These are phyloP conservation scores for Zygnema cylindricum DNA, from an alignment of 139 green algal species.

Conservation along the genomic window DNA sequence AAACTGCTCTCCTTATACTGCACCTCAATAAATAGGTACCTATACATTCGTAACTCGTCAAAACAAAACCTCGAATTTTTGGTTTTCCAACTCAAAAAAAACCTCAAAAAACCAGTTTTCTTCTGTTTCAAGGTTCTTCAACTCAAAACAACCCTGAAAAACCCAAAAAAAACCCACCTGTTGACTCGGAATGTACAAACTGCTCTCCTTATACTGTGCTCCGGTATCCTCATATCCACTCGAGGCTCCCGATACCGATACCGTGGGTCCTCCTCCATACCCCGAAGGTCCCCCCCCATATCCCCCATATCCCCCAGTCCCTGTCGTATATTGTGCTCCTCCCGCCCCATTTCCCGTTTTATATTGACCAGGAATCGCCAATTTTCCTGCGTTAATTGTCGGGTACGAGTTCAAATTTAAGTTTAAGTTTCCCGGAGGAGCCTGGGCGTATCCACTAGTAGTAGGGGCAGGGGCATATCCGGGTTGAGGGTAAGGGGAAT, in stretches of 20 bases:
- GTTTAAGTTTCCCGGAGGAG: background rate
- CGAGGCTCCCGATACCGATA: background rate
- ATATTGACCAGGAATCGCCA: background rate
- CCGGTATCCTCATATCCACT: constrained; percentile 35
- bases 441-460: constrained; percentile 33
- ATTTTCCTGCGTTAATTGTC: background rate
- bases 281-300: constrained; percentile 10
- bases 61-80: too few species aligned
- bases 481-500: background rate
- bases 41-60: too few species aligned
- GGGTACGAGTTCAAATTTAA: constrained; percentile 34
- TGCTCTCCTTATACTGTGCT: constrained; percentile 52
- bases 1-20: constrained; percentile 54
- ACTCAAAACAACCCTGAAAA: background rate
- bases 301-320: constrained; percentile 28
- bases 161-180: constrained; percentile 34
- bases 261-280: constrained; percentile 8
- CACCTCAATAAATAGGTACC: background rate
- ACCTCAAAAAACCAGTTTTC: too few species aligned
- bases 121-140: background rate
- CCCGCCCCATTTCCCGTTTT: background rate
- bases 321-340: constrained; percentile 1
- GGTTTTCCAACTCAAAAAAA: too few species aligned
- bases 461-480: constrained; percentile 2
- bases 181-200: constrained; percentile 54